A percentile compares a stretch with the other conserved stretches of the same genome.
Evolutionary conservation across 257 asterid genomes (phyloP).

Genomic region (Solanum arcanum): DNA sequence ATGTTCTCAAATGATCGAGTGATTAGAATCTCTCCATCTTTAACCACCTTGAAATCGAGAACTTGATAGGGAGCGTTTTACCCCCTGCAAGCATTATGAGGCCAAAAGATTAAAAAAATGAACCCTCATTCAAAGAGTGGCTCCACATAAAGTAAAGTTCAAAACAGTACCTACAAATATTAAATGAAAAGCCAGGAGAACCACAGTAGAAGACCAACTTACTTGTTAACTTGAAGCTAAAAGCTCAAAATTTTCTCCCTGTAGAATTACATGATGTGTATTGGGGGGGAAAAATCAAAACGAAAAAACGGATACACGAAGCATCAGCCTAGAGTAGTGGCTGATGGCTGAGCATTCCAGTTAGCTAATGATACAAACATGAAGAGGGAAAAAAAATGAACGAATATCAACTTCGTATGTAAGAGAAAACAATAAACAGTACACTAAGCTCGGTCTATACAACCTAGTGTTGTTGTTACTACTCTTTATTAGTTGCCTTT

Average conservation of each 20-base stretch:
- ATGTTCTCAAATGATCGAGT: neutral
- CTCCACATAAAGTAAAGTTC: neutral
- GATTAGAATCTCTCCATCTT: neutral
- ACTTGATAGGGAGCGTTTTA: neutral
- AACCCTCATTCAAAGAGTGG: neutral
- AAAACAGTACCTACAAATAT: neutral
- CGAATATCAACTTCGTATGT: neutral
- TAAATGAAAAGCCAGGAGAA: neutral
- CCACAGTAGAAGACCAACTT: neutral
- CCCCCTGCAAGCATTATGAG: neutral
- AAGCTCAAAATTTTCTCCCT: neutral
- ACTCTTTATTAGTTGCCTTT: conserved; percentile 42
- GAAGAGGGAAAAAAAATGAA: neutral
- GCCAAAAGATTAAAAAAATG: neutral
- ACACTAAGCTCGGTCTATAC: neutral
- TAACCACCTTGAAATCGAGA: neutral
- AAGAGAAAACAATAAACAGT: neutral
- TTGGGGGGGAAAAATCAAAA: neutral
- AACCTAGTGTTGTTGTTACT: neutral
- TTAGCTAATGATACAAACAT: neutral
- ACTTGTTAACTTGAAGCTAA: neutral
- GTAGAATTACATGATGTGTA: neutral
- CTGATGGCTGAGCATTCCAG: neutral
- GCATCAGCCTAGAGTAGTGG: neutral
- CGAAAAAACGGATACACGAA: neutral